Evolutionary conservation across 2,329 filamentous ascomycete species (phyloP).

Genomic region (Phyllosticta citribraziliensis): DNA sequence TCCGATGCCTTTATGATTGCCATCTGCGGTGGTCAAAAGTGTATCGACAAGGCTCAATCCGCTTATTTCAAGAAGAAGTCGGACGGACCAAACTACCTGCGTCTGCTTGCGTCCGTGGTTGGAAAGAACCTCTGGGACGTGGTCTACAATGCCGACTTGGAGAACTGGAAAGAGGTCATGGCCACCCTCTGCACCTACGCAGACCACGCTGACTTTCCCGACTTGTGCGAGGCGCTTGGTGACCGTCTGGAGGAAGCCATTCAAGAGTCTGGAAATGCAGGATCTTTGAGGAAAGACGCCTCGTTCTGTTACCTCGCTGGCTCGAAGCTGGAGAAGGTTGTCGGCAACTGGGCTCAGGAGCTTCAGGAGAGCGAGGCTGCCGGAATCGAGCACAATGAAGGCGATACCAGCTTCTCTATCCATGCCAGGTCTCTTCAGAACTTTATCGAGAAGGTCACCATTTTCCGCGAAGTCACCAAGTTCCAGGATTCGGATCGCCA

Average conservation of each 20-base stretch:
- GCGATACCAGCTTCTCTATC: constrained; percentile 80
- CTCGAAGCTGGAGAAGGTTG: constrained; percentile 94
- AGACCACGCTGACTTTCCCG: constrained; percentile 79
- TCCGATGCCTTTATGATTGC: constrained; percentile 98
- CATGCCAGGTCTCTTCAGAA: constrained; percentile 81
- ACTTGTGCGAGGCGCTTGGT: constrained; percentile 88
- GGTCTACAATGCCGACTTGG: constrained; percentile 87
- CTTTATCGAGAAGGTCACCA: constrained; percentile 95
- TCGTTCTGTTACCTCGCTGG: constrained; percentile 95
- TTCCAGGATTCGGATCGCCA: constrained; percentile 71
- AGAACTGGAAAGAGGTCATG: constrained; percentile 96
- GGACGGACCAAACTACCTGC: constrained; percentile 80
- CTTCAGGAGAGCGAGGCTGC: constrained; percentile 74
- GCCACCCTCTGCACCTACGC: constrained; percentile 93
- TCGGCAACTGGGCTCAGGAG: constrained; percentile 86
- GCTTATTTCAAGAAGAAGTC: constrained; percentile 79
- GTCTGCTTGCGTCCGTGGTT: constrained; percentile 82
- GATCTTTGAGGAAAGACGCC: constrained; percentile 62
- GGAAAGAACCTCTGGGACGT: constrained; percentile 97
- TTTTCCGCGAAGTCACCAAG: constrained; percentile 89
- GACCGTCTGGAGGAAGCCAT: constrained; percentile 73
- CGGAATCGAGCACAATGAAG: constrained; percentile 56
- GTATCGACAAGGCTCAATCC: constrained; percentile 87
- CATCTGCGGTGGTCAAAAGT: constrained; percentile 86
- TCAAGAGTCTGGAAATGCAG: constrained; percentile 30